These are phyloP conservation scores for Fraxinus paxiana DNA, from an alignment of 305 asterid genomes.

Conservation along the genomic window DNA sequence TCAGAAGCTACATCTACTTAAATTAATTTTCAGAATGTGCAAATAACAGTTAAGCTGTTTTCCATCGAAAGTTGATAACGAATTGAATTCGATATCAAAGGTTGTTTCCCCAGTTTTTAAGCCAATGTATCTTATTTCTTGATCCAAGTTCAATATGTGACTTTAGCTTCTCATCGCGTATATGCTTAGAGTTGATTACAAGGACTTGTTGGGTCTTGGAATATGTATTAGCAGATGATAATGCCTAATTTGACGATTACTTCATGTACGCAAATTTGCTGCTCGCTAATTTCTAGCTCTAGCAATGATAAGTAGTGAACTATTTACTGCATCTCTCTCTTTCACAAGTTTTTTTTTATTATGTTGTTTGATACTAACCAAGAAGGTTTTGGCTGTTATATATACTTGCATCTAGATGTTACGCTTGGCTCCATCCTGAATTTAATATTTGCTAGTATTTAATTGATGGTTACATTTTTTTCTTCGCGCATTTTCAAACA, in stretches of 20 bases:
- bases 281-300: not conserved
- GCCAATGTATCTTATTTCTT: not conserved
- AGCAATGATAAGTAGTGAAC: not conserved
- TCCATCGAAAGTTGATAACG: not conserved
- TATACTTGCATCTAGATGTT: not conserved
- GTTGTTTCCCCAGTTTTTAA: not conserved
- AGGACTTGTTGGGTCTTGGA: not conserved
- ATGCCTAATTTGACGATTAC: not conserved
- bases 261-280: not conserved
- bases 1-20: not conserved
- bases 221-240: not conserved
- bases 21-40: not conserved
- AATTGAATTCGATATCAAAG: not conserved
- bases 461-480: not conserved
- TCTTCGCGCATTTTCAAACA: slow-evolving; percentile 16
- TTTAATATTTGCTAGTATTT: not conserved
- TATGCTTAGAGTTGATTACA: not conserved
- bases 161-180: not conserved
- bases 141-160: not conserved
- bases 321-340: not conserved
- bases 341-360: not conserved
- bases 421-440: not conserved
- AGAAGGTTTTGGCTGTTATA: not conserved
- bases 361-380: not conserved
- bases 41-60: not conserved